Conservation (phyloP, 805 yeast species). For the Wilhelminamyces savonicus region DNA sequence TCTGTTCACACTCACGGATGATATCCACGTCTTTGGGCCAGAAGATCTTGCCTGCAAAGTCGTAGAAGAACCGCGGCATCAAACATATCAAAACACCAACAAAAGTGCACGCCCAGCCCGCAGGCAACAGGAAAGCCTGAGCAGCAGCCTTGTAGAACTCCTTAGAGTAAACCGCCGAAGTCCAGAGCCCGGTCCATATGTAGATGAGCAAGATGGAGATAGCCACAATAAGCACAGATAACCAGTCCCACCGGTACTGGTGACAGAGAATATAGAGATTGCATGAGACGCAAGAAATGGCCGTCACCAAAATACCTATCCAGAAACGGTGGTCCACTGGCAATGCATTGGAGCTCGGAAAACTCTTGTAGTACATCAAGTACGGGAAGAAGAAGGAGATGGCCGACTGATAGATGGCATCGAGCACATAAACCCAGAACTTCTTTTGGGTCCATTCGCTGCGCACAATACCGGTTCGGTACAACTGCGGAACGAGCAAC, state of each 20-base stretch:
- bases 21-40: constrained; percentile 68
- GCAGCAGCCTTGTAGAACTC: constrained; percentile 67
- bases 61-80: constrained; percentile 61
- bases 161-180: constrained; percentile 42
- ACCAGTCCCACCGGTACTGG: constrained; percentile 81
- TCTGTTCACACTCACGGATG: constrained; percentile 60
- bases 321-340: constrained; percentile 65
- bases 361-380: constrained; percentile 29
- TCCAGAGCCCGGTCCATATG: constrained; percentile 81
- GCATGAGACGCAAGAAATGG: constrained; percentile 63
- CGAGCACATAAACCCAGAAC: constrained; percentile 69
- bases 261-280: constrained; percentile 60
- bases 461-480: constrained; percentile 66
- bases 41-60: constrained; percentile 45
- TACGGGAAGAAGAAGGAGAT: constrained; percentile 73
- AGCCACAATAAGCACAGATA: constrained; percentile 47
- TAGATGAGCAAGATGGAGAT: constrained; percentile 56
- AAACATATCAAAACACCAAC: constrained; percentile 61
- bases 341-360: constrained; percentile 45
- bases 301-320: constrained; percentile 63
- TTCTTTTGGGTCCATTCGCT: constrained; percentile 64
- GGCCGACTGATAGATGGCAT: constrained; percentile 71
- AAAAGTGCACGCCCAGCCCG: constrained; percentile 64
- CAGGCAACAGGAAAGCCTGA: constrained; percentile 45
- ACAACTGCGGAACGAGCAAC: constrained; percentile 66